Evolutionary conservation across 2,329 filamentous ascomycete genomes (phyloP).

Genomic region (Phaeoacremonium minimum): DNA sequence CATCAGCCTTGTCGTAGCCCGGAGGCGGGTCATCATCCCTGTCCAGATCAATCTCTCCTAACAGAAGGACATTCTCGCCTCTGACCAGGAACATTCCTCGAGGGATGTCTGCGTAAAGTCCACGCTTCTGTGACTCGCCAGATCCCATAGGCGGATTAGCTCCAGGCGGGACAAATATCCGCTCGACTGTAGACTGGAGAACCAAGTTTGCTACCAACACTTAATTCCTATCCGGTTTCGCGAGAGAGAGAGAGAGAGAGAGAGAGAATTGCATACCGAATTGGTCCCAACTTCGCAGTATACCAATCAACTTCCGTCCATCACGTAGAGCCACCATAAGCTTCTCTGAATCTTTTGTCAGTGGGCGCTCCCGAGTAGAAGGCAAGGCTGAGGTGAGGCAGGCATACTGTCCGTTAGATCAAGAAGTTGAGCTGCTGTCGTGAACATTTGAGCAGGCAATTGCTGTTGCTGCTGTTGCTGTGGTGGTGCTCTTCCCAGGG

Average conservation of each 20-base stretch:
- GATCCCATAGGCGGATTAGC: conserved; percentile 28
- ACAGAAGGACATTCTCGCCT: conserved; percentile 92
- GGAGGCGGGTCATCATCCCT: conserved; percentile 82
- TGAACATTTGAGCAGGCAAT: conserved; percentile 94
- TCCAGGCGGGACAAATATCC: conserved; percentile 66
- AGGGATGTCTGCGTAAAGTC: conserved; percentile 77
- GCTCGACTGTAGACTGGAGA: conserved; percentile 86
- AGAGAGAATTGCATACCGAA: conserved; percentile 63
- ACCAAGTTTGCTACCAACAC: conserved; percentile 75
- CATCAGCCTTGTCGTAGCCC: conserved; percentile 51
- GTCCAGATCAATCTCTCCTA: conserved; percentile 96
- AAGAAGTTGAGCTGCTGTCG: conserved; percentile 89
- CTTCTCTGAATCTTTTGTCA: conserved; percentile 66
- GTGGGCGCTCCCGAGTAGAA: conserved; percentile 1
- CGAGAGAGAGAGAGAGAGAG: neutral
- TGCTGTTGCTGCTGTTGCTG: conserved; percentile 46
- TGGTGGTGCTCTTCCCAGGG: conserved; percentile 16
- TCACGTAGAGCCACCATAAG: conserved; percentile 88
- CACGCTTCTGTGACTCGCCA: conserved; percentile 27
- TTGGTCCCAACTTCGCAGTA: conserved; percentile 94
- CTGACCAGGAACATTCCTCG: conserved; percentile 88
- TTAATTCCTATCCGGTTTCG: neutral
- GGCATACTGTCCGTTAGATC: conserved; percentile 94
- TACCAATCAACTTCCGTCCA: conserved; percentile 88
- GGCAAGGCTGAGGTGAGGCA: conserved; percentile 2